Evolutionary conservation across 495 filamentous ascomycete species (phyloP), one percentile per base, ranked within the genome.

Genomic region (Sphaerosporella brunnea): DNA sequence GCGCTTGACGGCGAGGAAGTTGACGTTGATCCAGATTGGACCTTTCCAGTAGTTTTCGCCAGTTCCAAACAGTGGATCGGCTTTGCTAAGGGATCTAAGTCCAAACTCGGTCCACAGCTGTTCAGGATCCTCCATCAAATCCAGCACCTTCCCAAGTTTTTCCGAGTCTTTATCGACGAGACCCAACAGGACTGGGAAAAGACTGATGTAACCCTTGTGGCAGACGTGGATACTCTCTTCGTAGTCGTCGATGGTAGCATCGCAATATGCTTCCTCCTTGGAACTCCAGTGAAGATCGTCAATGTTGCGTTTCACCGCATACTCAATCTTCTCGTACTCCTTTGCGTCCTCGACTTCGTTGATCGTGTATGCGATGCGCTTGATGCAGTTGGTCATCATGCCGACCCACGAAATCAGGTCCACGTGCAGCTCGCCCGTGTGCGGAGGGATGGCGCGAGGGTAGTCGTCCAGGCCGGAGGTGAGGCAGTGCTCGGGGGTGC

Each of bases 41-140:
- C 85, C 84, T 45, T 86, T 70, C 90, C 90, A 97, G 66, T 97
- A 97, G 55, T 97, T 94, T 69, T 97, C 90, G 2, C 69, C 84
- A 0, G 84, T 93, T 15, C 77, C 84, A 57, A 93, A 95, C 53
- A 81, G 73, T 59, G 79, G 71, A 51, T 90, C 80, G 49, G 72
- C 73, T 68, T 80, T 80, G 63, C 85, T 93, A 63, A 97, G 60
- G 63, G 84, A 93, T 40, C 90, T 72, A 45, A 96, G 71, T 21
- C 90, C 90, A 53, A 78, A 78, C 2, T 79, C 73, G 54, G 78
- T 87, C 79, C 84, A 96, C 37, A 97, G 64, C 60, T 95, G 81
- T 21, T 84, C 74, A 23, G 83, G 78, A 58, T 94, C 76, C 24
- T 68, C 72, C 39, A 97, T 75, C 39, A 90, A 63, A 55, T 86